Evolutionary conservation across 805 yeast species (phyloP).

Genomic region (Starmerella vitae): DNA sequence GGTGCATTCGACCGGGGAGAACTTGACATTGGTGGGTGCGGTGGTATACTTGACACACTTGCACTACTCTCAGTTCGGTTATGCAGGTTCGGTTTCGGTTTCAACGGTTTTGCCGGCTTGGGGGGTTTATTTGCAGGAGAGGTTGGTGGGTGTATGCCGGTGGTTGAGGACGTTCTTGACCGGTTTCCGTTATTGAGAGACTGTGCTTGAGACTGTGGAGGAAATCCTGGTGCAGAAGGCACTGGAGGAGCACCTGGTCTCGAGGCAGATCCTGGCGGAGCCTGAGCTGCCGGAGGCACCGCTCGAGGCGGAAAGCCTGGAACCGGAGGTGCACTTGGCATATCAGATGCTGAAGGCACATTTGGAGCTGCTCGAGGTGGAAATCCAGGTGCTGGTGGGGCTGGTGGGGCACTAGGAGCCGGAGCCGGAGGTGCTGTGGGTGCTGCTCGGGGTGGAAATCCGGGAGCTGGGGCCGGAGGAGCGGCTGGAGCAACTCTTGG

Average conservation of each 20-base stretch:
- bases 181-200: background rate
- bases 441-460: conserved; percentile 6
- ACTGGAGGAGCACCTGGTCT: conserved; percentile 5
- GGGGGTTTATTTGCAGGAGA: conserved; percentile 10
- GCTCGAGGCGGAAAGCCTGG: conserved; percentile 5
- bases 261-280: background rate
- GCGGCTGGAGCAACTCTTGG: conserved; percentile 1
- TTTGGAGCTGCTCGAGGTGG: conserved; percentile 17
- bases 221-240: background rate
- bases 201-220: background rate
- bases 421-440: conserved; percentile 17
- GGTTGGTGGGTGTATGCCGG: background rate
- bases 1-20: background rate
- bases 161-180: background rate
- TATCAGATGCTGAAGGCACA: conserved; percentile 19
- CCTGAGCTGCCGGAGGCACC: conserved; percentile 9
- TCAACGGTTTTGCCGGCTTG: conserved; percentile 9
- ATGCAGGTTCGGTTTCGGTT: background rate
- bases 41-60: conserved; percentile 10
- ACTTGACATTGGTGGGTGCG: conserved; percentile 1
- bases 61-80: conserved; percentile 1
- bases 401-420: conserved; percentile 10
- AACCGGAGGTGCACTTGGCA: conserved; percentile 8
- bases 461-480: conserved; percentile 1
- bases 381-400: conserved; percentile 8